Evolutionary conservation across 139 green algal genomes (phyloP).

Genomic region (Desmodesmus armatus): DNA sequence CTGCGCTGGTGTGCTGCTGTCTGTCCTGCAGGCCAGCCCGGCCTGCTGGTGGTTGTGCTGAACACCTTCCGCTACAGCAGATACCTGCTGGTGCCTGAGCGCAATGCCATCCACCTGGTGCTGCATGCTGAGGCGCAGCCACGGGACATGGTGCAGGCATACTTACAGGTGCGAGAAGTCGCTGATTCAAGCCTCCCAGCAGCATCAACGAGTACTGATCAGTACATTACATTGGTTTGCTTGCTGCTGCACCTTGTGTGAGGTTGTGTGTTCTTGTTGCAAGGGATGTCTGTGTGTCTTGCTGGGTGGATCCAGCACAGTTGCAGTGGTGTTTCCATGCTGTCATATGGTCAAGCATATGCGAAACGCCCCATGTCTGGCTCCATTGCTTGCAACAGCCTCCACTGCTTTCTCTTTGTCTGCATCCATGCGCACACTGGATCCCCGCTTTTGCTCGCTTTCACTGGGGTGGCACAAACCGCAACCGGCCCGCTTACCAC

Average conservation of each 20-base stretch:
- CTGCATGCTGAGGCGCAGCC: slow-evolving; percentile 62
- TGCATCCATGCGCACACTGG: no score
- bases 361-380: no score
- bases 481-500: no score
- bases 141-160: slow-evolving; percentile 63
- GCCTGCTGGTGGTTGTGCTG: slow-evolving; percentile 64
- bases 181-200: neutral
- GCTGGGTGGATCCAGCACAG: no score
- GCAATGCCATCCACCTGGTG: slow-evolving; percentile 58
- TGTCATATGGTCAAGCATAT: no score
- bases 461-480: slow-evolving; percentile 48
- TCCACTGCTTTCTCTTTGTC: neutral
- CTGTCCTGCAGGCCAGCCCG: slow-evolving; percentile 40
- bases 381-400: neutral
- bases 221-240: neutral
- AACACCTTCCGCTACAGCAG: slow-evolving; percentile 53
- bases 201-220: neutral
- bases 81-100: slow-evolving; percentile 50
- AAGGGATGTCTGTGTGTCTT: no score
- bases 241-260: no score
- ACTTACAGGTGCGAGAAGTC: slow-evolving; percentile 36
- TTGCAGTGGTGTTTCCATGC: no score
- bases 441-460: no score
- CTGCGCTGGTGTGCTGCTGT: no score
- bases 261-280: no score